Conservation (phyloP, 371 early-diverging fungal species). For the Mortierella sp. region DNA sequence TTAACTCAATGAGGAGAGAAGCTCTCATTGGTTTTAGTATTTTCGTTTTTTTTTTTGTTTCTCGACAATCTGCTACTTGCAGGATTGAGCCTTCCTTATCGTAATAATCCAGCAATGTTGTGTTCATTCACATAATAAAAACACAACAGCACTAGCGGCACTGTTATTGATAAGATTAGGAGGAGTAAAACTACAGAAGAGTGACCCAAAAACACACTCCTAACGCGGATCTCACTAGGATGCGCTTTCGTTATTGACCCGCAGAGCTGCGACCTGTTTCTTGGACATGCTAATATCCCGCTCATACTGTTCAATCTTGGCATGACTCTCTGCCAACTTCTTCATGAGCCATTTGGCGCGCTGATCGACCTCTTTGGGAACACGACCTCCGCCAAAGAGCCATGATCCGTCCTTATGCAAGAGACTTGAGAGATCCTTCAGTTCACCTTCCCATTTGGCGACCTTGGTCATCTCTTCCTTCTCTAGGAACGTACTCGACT, state of each 20-base stretch:
- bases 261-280: constrained; percentile 47
- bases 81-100: too few relatives aligned
- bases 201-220: too few relatives aligned
- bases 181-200: too few relatives aligned
- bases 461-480: constrained; percentile 77
- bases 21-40: too few relatives aligned
- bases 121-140: too few relatives aligned
- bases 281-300: constrained; percentile 61
- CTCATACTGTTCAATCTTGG: constrained; percentile 65
- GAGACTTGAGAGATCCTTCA: constrained; percentile 63
- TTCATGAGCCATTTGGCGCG: constrained; percentile 69
- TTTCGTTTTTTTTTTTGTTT: too few relatives aligned
- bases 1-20: too few relatives aligned
- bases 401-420: constrained; percentile 52
- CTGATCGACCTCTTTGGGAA: constrained; percentile 65
- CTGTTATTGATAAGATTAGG: too few relatives aligned
- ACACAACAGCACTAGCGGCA: too few relatives aligned
- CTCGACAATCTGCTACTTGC: too few relatives aligned
- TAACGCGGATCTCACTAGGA: too few relatives aligned
- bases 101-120: too few relatives aligned
- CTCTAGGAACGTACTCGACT: constrained; percentile 74
- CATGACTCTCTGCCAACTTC: constrained; percentile 63
- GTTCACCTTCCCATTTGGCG: constrained; percentile 76
- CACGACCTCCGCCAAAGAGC: constrained; percentile 59
- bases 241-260: background rate